These are phyloP conservation scores for Phaeotremella fagi DNA, from an alignment of 768 basidiomycete species.

Conservation along the genomic window DNA sequence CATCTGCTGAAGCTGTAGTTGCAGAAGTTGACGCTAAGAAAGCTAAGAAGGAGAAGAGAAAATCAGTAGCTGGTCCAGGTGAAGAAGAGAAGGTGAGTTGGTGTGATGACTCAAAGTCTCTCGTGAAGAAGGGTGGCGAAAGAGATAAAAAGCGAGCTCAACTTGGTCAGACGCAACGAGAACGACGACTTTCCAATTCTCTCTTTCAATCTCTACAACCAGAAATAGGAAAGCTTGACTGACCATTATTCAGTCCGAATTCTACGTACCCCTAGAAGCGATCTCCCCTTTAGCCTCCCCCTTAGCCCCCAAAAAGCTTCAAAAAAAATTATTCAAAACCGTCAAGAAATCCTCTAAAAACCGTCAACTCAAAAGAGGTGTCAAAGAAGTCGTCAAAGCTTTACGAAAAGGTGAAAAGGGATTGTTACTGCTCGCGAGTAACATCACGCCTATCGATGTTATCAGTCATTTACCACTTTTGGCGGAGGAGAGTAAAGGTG, in stretches of 20 bases:
- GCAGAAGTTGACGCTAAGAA: constrained; percentile 44
- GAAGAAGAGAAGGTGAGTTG: constrained; percentile 29
- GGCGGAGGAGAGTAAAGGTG: constrained; percentile 73
- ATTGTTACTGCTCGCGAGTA: constrained; percentile 84
- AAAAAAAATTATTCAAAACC: constrained; percentile 90
- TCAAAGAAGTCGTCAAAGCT: constrained; percentile 97
- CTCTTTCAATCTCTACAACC: background rate
- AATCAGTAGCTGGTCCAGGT: constrained; percentile 24
- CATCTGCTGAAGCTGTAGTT: constrained; percentile 43
- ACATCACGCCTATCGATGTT: constrained; percentile 97
- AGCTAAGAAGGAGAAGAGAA: constrained; percentile 48
- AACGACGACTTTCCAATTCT: background rate
- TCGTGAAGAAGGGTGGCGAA: too few relatives aligned
- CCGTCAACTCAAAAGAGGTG: constrained; percentile 92
- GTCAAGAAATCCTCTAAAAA: constrained; percentile 94
- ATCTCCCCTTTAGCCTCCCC: constrained; percentile 92
- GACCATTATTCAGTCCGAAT: constrained; percentile 21
- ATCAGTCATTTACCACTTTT: constrained; percentile 93
- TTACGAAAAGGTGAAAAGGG: constrained; percentile 97
- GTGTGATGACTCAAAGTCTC: too few relatives aligned
- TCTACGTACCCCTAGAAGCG: constrained; percentile 68
- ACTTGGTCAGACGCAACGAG: too few relatives aligned
- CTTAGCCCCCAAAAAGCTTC: constrained; percentile 83
- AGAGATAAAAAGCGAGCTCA: too few relatives aligned
- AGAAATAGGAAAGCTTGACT: constrained; percentile 10